Percentiles rank a stretch among this genome's conserved stretches.
These are phyloP conservation scores for slime mould (Dictyostelium discoideum) DNA, from an alignment of 78 protist species.

Conservation along the genomic window dicty_2.7 NC_007088.5:8012001-8012500, in stretches of 20 bases:
- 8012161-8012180: not conserved
- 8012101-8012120: constrained; percentile 24
- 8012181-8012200: too few relatives aligned
- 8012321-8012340: constrained; percentile 67
- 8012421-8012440: not conserved
- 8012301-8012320: constrained; percentile 27
- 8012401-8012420: not conserved
- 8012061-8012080: constrained; percentile 73
- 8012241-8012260: not conserved
- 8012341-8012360: not conserved
- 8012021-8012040: constrained; percentile 76
- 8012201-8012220: constrained; percentile 12
- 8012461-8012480: constrained; percentile 15
- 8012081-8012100: constrained; percentile 33
- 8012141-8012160: not conserved
- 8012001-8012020: constrained; percentile 71
- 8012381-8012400: not conserved
- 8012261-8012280: not conserved
- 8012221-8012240: not conserved
- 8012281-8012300: not conserved
- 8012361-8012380: not conserved
- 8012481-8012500: not conserved
- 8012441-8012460: constrained; percentile 53
- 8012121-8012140: not conserved
- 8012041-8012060: constrained; percentile 46